Percentiles rank a stretch among this genome's conserved stretches.
Conservation (phyloP, 148 eudicot genomes). For the Fagopyrum tataricum region DNA sequence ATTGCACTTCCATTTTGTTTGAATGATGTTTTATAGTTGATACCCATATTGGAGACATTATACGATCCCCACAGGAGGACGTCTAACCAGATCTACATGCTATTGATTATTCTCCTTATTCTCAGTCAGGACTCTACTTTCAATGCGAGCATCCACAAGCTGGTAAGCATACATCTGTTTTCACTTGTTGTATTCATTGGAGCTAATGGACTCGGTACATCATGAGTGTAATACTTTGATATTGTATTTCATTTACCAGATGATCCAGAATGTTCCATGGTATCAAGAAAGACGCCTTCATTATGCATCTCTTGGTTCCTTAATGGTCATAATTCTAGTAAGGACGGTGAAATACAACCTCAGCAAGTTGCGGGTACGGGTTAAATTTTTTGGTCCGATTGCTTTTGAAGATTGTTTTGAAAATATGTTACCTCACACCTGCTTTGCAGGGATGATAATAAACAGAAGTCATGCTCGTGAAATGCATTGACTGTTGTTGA, state of each 20-base stretch:
- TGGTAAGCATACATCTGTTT: conserved; percentile 38
- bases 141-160: conserved; percentile 85
- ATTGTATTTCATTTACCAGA: conserved; percentile 32
- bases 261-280: conserved; percentile 85
- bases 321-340: conserved; percentile 76
- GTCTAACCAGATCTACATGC: conserved; percentile 93
- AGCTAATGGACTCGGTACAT: neutral
- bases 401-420: neutral
- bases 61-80: conserved; percentile 75
- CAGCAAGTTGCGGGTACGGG: conserved; percentile 73
- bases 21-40: conserved; percentile 42
- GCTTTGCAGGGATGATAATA: neutral
- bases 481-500: neutral
- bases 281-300: conserved; percentile 79
- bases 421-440: neutral
- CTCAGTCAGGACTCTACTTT: conserved; percentile 96
- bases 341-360: conserved; percentile 92
- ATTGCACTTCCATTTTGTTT: conserved; percentile 5
- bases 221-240: conserved; percentile 1
- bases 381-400: neutral
- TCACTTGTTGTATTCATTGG: conserved; percentile 11
- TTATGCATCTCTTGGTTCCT: conserved; percentile 85
- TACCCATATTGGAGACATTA: conserved; percentile 86
- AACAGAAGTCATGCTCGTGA: neutral
- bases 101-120: conserved; percentile 80